Evolutionary conservation across 345 rosid species (phyloP).

Genomic region (Kandelia obovata): DNA sequence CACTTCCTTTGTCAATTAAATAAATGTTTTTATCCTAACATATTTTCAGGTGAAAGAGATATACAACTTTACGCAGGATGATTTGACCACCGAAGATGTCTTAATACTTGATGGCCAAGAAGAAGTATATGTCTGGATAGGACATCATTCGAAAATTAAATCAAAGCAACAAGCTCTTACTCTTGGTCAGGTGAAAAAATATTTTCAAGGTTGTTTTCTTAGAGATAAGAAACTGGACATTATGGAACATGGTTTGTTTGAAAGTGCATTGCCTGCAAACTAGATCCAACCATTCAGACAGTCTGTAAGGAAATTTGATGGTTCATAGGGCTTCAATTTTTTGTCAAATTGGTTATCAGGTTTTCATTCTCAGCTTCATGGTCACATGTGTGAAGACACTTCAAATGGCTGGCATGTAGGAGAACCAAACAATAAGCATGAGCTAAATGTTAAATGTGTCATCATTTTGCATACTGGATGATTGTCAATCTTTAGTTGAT

Average conservation of each 20-base stretch:
- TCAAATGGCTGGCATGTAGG: too few species aligned
- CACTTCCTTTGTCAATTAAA: not conserved
- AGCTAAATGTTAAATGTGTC: not conserved
- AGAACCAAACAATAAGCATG: too few species aligned
- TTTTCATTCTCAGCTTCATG: not conserved
- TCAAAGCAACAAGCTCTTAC: slow-evolving; percentile 49
- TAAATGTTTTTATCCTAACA: not conserved
- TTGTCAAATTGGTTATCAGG: not conserved
- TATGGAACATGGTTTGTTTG: not conserved
- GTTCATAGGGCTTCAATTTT: not conserved
- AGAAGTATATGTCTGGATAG: slow-evolving; percentile 72
- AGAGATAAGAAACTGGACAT: not conserved
- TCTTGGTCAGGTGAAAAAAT: slow-evolving; percentile 54
- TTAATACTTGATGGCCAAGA: slow-evolving; percentile 55
- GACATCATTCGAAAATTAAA: slow-evolving; percentile 47
- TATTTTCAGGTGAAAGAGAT: slow-evolving; percentile 64
- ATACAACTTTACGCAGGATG: slow-evolving; percentile 82
- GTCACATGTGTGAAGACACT: too few species aligned
- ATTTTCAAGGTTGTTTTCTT: slow-evolving; percentile 3
- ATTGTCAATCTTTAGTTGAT: slow-evolving; percentile 1
- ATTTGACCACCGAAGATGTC: slow-evolving; percentile 84
- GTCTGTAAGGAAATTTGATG: not conserved
- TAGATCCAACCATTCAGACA: not conserved
- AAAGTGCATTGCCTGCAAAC: not conserved
- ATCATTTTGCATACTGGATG: not conserved